Conservation (phyloP, 2,329 filamentous ascomycete species). For the Elsinoe perseae region DNA sequence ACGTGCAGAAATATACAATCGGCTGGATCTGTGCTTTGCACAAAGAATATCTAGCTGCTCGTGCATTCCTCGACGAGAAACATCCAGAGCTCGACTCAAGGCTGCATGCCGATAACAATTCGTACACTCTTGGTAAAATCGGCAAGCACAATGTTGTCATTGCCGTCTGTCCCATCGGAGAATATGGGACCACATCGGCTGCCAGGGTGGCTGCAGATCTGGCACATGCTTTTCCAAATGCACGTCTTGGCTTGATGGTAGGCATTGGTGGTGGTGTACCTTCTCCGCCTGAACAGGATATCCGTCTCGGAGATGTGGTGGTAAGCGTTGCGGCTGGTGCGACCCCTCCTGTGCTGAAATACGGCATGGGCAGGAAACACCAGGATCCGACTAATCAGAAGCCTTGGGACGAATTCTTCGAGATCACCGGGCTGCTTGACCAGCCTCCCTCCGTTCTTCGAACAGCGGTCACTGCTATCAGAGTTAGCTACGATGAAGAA, state of each 20-base stretch:
- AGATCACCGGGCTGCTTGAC: slow-evolving; percentile 11
- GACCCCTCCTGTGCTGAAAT: not conserved
- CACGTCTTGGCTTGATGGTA: slow-evolving; percentile 20
- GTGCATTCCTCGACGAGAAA: slow-evolving; percentile 35
- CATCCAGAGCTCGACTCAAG: slow-evolving; percentile 24
- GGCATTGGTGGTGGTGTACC: slow-evolving; percentile 22
- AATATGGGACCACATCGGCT: slow-evolving; percentile 22
- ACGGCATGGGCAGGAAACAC: slow-evolving; percentile 1
- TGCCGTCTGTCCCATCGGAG: slow-evolving; percentile 21
- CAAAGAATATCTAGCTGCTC: slow-evolving; percentile 34
- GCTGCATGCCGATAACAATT: slow-evolving; percentile 19
- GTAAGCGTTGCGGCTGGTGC: slow-evolving; percentile 13
- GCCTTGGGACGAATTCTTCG: not conserved
- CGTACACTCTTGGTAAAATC: slow-evolving; percentile 29
- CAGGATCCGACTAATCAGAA: not conserved
- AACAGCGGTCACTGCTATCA: slow-evolving; percentile 18
- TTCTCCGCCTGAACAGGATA: slow-evolving; percentile 18
- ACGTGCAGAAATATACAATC: slow-evolving; percentile 30
- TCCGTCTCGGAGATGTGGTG: slow-evolving; percentile 27
- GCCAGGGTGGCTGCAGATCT: slow-evolving; percentile 22
- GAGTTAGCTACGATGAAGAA: slow-evolving; percentile 10
- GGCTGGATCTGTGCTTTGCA: slow-evolving; percentile 41
- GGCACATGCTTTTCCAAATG: slow-evolving; percentile 19
- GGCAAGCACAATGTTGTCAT: slow-evolving; percentile 31
- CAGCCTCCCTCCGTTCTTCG: slow-evolving; percentile 14